These are phyloP conservation scores for Citrullus mucosospermus DNA, from an alignment of 306 rosid species.

Conservation along the genomic window DNA sequence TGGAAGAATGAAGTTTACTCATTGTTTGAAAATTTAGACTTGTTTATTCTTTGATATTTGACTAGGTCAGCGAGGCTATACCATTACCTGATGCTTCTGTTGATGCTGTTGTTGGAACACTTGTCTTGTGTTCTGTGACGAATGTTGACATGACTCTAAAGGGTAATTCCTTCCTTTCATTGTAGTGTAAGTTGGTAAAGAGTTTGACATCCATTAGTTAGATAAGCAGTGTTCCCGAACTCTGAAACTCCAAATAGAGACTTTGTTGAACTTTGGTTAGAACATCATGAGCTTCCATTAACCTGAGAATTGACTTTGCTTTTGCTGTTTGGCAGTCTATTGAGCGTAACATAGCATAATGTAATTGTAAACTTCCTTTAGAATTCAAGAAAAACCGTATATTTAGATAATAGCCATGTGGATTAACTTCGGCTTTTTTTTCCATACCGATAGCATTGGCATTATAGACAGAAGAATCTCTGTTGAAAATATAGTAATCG, in stretches of 20 bases:
- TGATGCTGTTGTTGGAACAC: constrained; percentile 92
- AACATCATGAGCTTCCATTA: neutral
- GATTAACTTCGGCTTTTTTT: neutral
- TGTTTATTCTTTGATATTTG: neutral
- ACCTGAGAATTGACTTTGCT: neutral
- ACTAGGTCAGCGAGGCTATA: constrained; percentile 78
- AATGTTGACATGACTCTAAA: constrained; percentile 56
- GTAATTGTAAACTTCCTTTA: neutral
- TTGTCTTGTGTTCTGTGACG: constrained; percentile 79
- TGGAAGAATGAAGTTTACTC: neutral
- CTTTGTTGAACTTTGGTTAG: neutral
- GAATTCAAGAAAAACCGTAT: neutral
- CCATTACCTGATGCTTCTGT: constrained; percentile 79
- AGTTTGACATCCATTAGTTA: neutral
- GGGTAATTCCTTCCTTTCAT: constrained; percentile 26
- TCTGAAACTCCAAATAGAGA: neutral
- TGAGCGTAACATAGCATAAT: neutral
- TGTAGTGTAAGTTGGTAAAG: neutral
- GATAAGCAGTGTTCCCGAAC: neutral
- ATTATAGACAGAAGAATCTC: neutral
- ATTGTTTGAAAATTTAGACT: neutral
- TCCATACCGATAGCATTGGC: neutral
- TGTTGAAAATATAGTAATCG: neutral
- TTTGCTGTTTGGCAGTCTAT: neutral
- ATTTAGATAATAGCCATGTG: neutral